Percentiles rank a stretch among this genome's conserved stretches.
Conservation (phyloP, 192 early-diverging fungal species). For the Coemansia sp. region DNA sequence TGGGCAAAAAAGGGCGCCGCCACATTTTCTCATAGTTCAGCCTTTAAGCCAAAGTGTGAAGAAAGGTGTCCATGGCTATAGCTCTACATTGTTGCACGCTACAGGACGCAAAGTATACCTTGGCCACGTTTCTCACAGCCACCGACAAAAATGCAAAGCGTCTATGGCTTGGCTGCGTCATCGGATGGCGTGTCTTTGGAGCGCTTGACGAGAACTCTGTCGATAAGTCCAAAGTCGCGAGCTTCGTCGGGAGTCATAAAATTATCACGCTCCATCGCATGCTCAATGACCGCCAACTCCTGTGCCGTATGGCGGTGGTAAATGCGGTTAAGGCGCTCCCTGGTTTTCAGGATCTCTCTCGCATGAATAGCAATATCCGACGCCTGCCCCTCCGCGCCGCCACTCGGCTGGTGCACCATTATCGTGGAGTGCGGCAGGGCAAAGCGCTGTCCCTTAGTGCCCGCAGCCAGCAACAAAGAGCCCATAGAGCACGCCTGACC, state of each 20-base stretch:
- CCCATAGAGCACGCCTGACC: conserved; percentile 99
- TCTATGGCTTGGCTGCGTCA: background rate
- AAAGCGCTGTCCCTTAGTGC: conserved; percentile 81
- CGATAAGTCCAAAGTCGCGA: conserved; percentile 87
- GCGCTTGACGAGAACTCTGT: conserved; percentile 80
- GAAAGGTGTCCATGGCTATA: no score
- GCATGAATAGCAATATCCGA: conserved; percentile 98
- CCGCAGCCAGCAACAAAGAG: conserved; percentile 87
- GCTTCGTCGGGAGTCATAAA: conserved; percentile 93
- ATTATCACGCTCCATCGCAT: conserved; percentile 89
- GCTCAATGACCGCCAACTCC: conserved; percentile 78
- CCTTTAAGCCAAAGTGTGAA: no score
- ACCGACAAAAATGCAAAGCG: background rate
- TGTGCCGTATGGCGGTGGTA: conserved; percentile 87
- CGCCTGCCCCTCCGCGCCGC: conserved; percentile 91
- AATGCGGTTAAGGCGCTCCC: conserved; percentile 79
- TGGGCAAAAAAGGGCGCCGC: no score
- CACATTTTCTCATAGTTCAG: no score
- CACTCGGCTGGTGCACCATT: conserved; percentile 98
- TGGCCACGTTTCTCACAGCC: background rate
- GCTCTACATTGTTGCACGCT: no score
- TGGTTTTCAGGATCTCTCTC: conserved; percentile 85
- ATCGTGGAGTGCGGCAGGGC: conserved; percentile 88
- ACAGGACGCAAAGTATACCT: no score
- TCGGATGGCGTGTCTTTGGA: background rate